Conservation (phyloP, 163 green algal species). For the Scenedesmus sp. region DNA sequence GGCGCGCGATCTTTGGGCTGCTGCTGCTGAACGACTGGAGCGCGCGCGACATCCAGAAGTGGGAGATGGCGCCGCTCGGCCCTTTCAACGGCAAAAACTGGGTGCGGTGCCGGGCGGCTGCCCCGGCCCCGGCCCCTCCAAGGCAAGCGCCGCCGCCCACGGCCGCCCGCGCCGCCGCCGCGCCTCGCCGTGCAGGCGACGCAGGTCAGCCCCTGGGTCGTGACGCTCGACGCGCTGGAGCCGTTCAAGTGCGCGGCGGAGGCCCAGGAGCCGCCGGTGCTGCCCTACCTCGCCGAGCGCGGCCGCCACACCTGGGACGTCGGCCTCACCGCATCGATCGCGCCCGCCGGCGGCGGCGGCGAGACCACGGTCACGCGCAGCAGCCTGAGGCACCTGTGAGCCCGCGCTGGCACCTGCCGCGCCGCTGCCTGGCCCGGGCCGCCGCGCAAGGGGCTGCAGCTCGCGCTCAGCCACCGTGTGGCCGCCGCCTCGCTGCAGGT, state of each 20-base stretch:
- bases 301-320: slow-evolving; percentile 79
- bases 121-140: too few relatives aligned
- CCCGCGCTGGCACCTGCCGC: not conserved
- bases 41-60: slow-evolving; percentile 92
- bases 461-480: too few relatives aligned
- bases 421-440: not conserved
- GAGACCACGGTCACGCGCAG: slow-evolving; percentile 56
- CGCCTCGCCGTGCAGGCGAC: slow-evolving; percentile 68
- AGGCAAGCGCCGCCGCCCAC: too few relatives aligned
- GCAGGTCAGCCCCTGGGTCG: slow-evolving; percentile 91
- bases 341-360: slow-evolving; percentile 35
- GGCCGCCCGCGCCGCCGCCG: not conserved
- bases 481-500: slow-evolving; percentile 61
- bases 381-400: slow-evolving; percentile 71
- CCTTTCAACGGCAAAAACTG: slow-evolving; percentile 96
- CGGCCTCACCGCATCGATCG: slow-evolving; percentile 71
- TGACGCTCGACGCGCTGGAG: slow-evolving; percentile 88
- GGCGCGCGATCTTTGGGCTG: slow-evolving; percentile 88
- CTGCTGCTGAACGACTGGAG: slow-evolving; percentile 97
- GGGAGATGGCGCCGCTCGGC: slow-evolving; percentile 93
- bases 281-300: slow-evolving; percentile 81
- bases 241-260: slow-evolving; percentile 72
- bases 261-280: slow-evolving; percentile 64
- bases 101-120: slow-evolving; percentile 62
- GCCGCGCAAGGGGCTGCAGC: too few relatives aligned